Evolutionary conservation across 139 green algal genomes (phyloP).

Genomic region (Diplosphaera chodatii): DNA sequence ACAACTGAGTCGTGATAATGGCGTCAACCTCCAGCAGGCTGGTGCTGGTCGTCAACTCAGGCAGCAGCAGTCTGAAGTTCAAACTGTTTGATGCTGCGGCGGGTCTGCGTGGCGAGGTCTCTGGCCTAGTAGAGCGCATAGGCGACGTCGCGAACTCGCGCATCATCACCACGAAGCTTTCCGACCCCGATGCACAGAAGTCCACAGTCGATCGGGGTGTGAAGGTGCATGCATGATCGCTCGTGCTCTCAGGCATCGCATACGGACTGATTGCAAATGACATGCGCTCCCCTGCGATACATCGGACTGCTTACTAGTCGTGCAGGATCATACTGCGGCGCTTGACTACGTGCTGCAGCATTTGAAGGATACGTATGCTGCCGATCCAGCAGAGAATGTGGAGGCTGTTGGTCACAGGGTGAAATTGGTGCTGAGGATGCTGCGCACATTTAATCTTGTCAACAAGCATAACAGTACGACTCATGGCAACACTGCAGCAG

Average conservation of each 20-base stretch:
- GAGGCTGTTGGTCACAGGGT: conserved; percentile 25
- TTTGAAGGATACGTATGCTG: conserved; percentile 31
- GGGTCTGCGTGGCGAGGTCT: conserved; percentile 26
- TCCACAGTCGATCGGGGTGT: not conserved
- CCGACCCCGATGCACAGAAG: not conserved
- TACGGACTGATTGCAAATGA: too few relatives aligned
- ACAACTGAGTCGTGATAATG: too few relatives aligned
- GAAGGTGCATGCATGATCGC: too few relatives aligned
- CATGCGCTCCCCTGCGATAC: too few relatives aligned
- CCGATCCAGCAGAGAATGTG: conserved; percentile 36
- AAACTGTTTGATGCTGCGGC: conserved; percentile 47
- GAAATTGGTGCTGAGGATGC: too few relatives aligned
- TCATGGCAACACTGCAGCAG: too few relatives aligned
- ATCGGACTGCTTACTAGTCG: too few relatives aligned
- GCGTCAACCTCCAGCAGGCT: not conserved
- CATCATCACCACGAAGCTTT: conserved; percentile 21
- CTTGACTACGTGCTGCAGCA: conserved; percentile 47
- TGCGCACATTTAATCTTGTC: too few relatives aligned
- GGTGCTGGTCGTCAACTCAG: conserved; percentile 67
- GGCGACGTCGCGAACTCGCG: conserved; percentile 40
- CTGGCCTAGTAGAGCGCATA: conserved; percentile 67
- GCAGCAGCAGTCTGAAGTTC: conserved; percentile 61
- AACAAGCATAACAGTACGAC: too few relatives aligned
- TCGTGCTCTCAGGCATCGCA: too few relatives aligned
- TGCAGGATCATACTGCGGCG: conserved; percentile 43